Base-by-base conservation (phyloP, 352 stramenopile genomes). In the Pythium aquatile region DNA sequence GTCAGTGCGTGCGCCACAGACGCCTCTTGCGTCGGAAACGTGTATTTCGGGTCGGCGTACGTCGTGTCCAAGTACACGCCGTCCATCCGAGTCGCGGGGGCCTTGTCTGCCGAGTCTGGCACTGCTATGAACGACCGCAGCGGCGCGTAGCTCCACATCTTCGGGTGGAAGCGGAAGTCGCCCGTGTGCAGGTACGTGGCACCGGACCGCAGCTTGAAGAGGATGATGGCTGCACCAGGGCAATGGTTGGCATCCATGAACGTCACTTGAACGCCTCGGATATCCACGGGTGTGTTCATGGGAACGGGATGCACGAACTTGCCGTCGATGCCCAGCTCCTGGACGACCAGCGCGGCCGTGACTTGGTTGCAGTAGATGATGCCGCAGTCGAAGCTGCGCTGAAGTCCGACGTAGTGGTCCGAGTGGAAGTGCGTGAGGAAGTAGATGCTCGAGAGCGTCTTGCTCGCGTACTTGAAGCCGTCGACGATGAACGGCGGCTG, bases 381-480 rank as follows among this genome's bases (percentile, higher is more conserved):
- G 5, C 96, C 97, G 29, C 76, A 87, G 65, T 95, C 80, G 73
- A 98, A 99, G 46, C 70, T 68, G 61, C 88, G 91, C 3, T 74
- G 78, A 28, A 99, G 88, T 1, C 97, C 97, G 24, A 77, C 81
- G 72, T 99, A 99, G 70, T 99, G 97, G 75, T 99, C 97, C 11
- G 85, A 96, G 76, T 99, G 97, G 70, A 99, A 99, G 76, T 99
- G 97, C 20, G 96, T 98, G 42, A 99, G 81, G 63, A 99, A 99
- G 61, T 99, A 99, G 51, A 92, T 73, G 54, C 72, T 94, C 13
- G 81, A 92, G 10, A 93, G 76, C 39, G 79, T 46, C 44, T 85
- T 86, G 47, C 70, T 88, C 3, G 87, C 84, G 61, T 92, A 93
- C n/a, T 79, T 71, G 59, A 97, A 97, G 14, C 88, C 88, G 48